phyloP scores from a whole-genome alignment of 208 protist species.

The Vickermania spadyakhi region DNA sequence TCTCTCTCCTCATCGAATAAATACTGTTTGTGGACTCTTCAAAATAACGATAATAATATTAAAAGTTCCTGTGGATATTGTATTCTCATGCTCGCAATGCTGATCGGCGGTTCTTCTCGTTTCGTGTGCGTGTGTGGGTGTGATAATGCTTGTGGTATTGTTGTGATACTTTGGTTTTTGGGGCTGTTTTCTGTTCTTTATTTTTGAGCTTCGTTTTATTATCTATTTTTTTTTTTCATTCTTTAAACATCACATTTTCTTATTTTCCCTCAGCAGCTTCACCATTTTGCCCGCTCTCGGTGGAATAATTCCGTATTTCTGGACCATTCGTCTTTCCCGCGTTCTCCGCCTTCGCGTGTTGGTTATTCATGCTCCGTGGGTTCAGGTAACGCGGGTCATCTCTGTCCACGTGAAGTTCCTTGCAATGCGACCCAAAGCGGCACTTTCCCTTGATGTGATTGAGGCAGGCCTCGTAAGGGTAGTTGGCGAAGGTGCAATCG shows the following conservation, averaged over 20 bases:
- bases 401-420: slow-evolving; percentile 79
- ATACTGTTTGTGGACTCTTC: too few relatives aligned
- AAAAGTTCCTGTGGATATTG: too few relatives aligned
- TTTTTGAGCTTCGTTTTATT: too few relatives aligned
- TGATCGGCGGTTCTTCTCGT: too few relatives aligned
- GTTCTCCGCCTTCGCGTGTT: slow-evolving; percentile 4
- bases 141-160: too few relatives aligned
- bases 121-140: too few relatives aligned
- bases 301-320: background rate
- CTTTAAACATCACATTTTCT: slow-evolving; percentile 4
- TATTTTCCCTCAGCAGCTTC: slow-evolving; percentile 7
- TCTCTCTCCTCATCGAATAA: too few relatives aligned
- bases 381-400: slow-evolving; percentile 45
- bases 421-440: slow-evolving; percentile 72
- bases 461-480: slow-evolving; percentile 82
- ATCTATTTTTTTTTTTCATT: slow-evolving; percentile 9
- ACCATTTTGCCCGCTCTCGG: slow-evolving; percentile 3
- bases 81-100: too few relatives aligned
- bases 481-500: slow-evolving; percentile 82
- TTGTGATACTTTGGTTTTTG: too few relatives aligned
- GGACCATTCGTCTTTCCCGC: background rate
- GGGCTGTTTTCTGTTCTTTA: too few relatives aligned
- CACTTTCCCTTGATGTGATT: slow-evolving; percentile 90
- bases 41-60: too few relatives aligned
- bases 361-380: slow-evolving; percentile 15